These are phyloP conservation scores for Eimeria zaria DNA, from an alignment of 169 alveolate species.

Conservation along the genomic window DNA sequence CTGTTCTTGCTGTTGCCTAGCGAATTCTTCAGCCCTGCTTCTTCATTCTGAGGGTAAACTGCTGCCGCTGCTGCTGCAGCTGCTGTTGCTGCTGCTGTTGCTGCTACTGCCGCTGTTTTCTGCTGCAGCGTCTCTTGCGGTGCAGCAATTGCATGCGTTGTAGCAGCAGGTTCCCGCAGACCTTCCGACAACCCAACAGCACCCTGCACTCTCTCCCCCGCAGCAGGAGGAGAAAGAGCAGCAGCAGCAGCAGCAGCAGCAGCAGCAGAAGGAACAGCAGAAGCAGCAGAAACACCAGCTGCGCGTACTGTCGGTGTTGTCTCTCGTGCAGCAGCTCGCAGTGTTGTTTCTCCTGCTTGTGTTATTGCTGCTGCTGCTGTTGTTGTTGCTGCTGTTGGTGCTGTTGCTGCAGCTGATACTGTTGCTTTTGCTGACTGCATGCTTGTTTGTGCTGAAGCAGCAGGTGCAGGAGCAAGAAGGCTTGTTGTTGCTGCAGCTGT, in stretches of 20 bases:
- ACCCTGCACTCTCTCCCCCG: too few species aligned
- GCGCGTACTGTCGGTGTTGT: not conserved
- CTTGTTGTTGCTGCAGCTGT: constrained; percentile 20
- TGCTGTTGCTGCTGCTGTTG: not conserved
- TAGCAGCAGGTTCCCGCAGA: not conserved
- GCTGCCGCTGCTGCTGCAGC: not conserved
- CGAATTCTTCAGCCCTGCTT: too few species aligned
- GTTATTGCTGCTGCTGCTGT: too few species aligned
- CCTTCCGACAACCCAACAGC: too few species aligned
- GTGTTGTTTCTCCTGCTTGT: too few species aligned
- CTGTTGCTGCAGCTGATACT: too few species aligned
- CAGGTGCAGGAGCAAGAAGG: not conserved
- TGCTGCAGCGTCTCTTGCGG: not conserved
- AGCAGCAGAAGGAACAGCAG: not conserved
- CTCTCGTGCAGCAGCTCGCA: not conserved
- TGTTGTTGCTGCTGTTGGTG: too few species aligned
- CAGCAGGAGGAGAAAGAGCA: not conserved
- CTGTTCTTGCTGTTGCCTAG: not conserved
- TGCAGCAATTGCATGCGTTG: not conserved
- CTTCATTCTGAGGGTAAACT: not conserved
- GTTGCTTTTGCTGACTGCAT: not conserved
- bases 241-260: not conserved
- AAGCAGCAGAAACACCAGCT: not conserved
- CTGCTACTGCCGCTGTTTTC: not conserved
- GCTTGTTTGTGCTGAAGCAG: not conserved